Evolutionary conservation across 768 basidiomycete genomes (phyloP).

Genomic region (Daedaleopsis nitida): DNA sequence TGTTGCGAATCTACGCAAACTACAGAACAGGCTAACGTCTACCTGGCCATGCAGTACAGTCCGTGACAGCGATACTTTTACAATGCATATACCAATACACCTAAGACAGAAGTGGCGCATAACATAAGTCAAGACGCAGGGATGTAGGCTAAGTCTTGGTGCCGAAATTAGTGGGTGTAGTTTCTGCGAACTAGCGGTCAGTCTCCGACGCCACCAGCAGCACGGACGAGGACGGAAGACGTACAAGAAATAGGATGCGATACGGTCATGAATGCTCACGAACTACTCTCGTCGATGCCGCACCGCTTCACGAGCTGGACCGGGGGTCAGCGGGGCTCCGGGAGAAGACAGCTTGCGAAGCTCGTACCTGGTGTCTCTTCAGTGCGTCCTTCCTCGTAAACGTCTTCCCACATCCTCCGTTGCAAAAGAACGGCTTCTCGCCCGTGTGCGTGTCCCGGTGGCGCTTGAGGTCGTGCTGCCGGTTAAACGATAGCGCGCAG

Average conservation of each 20-base stretch:
- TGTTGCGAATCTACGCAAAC: constrained; percentile 17
- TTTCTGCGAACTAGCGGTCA: constrained; percentile 16
- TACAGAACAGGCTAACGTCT: constrained; percentile 18
- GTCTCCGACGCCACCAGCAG: background rate
- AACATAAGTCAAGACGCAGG: constrained; percentile 22
- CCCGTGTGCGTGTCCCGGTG: constrained; percentile 85
- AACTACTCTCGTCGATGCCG: constrained; percentile 62
- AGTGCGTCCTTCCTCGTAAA: constrained; percentile 87
- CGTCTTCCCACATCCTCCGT: constrained; percentile 84
- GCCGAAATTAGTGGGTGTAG: constrained; percentile 25
- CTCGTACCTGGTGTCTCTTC: constrained; percentile 78
- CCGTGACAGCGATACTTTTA: constrained; percentile 24
- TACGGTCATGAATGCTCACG: constrained; percentile 10
- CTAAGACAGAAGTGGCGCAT: constrained; percentile 19
- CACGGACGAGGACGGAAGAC: background rate
- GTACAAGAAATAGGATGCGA: constrained; percentile 9
- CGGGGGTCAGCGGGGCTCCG: constrained; percentile 4
- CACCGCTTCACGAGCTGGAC: constrained; percentile 72
- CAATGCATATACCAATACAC: constrained; percentile 23
- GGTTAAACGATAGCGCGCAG: constrained; percentile 81
- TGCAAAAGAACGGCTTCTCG: constrained; percentile 82
- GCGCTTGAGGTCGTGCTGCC: constrained; percentile 83
- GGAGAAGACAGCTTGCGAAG: background rate
- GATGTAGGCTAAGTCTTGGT: constrained; percentile 22
- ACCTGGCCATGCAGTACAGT: constrained; percentile 19